These are phyloP conservation scores for Punctularia strigosozonata DNA, from an alignment of 768 basidiomycete genomes.

Conservation along the genomic window DNA sequence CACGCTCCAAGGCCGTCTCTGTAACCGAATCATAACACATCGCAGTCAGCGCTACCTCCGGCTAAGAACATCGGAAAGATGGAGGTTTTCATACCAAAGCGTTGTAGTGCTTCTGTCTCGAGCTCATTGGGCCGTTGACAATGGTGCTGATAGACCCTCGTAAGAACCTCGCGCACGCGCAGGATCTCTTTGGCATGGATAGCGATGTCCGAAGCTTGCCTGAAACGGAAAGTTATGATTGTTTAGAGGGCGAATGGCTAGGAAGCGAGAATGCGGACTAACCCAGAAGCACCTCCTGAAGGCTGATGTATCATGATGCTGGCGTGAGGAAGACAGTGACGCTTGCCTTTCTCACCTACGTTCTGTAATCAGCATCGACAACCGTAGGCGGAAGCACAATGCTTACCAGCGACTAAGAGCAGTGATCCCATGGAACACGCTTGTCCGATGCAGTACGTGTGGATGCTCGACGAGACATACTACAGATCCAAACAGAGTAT, in stretches of 20 bases:
- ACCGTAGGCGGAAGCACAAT: constrained; percentile 11
- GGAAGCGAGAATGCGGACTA: neutral
- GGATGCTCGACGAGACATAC: constrained; percentile 92
- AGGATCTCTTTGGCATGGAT: constrained; percentile 96
- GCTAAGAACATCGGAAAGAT: constrained; percentile 7
- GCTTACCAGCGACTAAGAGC: constrained; percentile 65
- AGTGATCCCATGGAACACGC: constrained; percentile 96
- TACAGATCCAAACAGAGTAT: constrained; percentile 3
- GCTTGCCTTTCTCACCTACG: constrained; percentile 72
- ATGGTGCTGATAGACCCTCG: constrained; percentile 82
- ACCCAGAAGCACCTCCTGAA: neutral
- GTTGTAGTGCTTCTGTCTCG: constrained; percentile 47
- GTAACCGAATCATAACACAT: constrained; percentile 9
- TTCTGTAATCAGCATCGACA: constrained; percentile 8
- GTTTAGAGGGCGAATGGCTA: constrained; percentile 4
- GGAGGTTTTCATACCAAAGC: constrained; percentile 52
- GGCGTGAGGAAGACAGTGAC: constrained; percentile 86
- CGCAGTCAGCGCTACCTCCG: constrained; percentile 11
- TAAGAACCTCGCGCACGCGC: constrained; percentile 72
- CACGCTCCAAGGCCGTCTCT: constrained; percentile 87
- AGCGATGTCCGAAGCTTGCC: constrained; percentile 98
- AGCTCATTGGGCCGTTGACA: constrained; percentile 60
- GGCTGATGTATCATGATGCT: constrained; percentile 95
- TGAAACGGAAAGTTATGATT: constrained; percentile 87
- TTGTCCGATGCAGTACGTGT: constrained; percentile 93